Percentiles rank a stretch among this genome's conserved stretches.
Evolutionary conservation across 1,139 yeast species (phyloP).

Genomic region (Pichia sp.): DNA sequence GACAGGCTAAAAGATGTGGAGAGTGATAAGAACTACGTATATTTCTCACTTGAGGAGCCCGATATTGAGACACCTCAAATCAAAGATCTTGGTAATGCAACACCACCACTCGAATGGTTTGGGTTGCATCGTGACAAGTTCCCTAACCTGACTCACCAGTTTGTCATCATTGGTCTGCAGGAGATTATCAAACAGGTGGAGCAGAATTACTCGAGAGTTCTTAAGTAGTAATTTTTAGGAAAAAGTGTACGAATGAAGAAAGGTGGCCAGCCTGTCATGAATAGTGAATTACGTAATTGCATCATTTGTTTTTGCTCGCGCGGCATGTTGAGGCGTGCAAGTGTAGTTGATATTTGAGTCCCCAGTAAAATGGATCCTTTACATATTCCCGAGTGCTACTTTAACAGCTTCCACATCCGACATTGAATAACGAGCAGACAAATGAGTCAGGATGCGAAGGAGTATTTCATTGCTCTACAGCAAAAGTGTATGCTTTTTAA

Average conservation of each 20-base stretch:
- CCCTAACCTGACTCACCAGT: slow-evolving; percentile 81
- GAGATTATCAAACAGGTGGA: slow-evolving; percentile 60
- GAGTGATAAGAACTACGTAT: slow-evolving; percentile 48
- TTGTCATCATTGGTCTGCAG: slow-evolving; percentile 67
- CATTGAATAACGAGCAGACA: no score
- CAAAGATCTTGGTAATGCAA: slow-evolving; percentile 89
- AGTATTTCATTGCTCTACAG: no score
- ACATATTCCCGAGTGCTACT: no score
- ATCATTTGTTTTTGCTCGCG: background rate
- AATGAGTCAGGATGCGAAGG: no score
- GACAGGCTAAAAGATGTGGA: slow-evolving; percentile 61
- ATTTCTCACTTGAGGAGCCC: slow-evolving; percentile 67
- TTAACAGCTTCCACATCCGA: no score
- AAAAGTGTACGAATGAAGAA: background rate
- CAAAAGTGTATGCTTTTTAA: slow-evolving; percentile 3
- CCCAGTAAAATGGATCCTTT: no score
- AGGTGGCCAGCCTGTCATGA: no score
- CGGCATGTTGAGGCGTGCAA: no score
- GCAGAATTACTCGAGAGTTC: slow-evolving; percentile 39
- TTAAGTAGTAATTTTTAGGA: slow-evolving; percentile 15
- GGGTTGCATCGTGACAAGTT: slow-evolving; percentile 82
- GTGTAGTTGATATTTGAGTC: no score
- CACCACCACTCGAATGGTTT: slow-evolving; percentile 98
- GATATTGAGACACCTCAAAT: slow-evolving; percentile 83
- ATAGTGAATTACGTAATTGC: no score